Evolutionary conservation across 306 rosid species (phyloP), one percentile per base, ranked within the genome.

Genomic region (Alnus rubra): DNA sequence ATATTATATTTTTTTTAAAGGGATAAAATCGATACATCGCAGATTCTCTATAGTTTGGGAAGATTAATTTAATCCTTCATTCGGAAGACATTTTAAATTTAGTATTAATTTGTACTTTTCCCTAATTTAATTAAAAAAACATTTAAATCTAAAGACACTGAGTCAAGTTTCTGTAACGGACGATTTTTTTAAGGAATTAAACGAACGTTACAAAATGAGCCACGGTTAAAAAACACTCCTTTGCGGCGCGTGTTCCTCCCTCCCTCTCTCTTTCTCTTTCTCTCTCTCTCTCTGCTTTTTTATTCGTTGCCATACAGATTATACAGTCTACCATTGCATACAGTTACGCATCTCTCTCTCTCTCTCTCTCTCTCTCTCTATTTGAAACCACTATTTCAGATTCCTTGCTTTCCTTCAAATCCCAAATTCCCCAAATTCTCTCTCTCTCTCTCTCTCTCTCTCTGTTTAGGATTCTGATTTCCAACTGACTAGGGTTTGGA

Each of bases 391-490:
- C 62, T 18, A 30, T 28, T 28, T 30, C 28, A 30, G 33, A 59
- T 59, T 28, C 33, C 16, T 59, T 59, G 37, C 65, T 59, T 59
- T 28, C 65, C 65, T 59, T 59, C 35, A 59, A 23, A 59, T 59
- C 65, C 37, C 65, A 59, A 10, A 11, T 59, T 33, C 69, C 23
- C 72, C 79, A 28, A 56, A 9, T 79, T 76, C 59, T 28, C 42
- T 63, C 73, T 69, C 28, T 23, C 28, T 23, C 28, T 23, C 28
- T 23, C 28, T 23, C 28, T 76, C 59, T 28, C 42, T 63, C 73
- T 69, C 60, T 69, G 28, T 13, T 0, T 59, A 3, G 14, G 37
- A 60, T 28, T 65, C 14, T 9, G 13, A 18, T 68, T 68, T 48
- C 6, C 50, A 39, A 13, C 9, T 9, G 0, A 68, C 18, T 18